These are phyloP conservation scores for Tricharina praecox DNA, from an alignment of 495 filamentous ascomycete species.

Conservation along the genomic window DNA sequence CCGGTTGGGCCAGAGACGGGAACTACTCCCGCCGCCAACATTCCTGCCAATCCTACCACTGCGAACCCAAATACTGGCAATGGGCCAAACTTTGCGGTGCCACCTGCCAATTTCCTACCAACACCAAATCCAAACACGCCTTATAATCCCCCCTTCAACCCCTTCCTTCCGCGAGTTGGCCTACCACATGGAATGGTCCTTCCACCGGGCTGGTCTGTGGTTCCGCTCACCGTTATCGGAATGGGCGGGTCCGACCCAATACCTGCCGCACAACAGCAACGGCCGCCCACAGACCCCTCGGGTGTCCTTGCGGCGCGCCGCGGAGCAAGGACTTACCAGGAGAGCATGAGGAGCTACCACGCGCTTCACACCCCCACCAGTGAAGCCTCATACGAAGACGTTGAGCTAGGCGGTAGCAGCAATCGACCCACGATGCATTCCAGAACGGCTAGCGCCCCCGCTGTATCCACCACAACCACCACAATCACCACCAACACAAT, in stretches of 20 bases:
- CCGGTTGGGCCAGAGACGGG: not conserved
- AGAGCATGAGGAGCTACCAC: conserved; percentile 21
- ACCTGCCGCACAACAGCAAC: no score
- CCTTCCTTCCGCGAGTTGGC: not conserved
- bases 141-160: no score
- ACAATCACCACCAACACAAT: no score
- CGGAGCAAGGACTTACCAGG: conserved; percentile 15
- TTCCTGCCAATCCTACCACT: no score
- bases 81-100: no score
- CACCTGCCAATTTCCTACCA: no score
- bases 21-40: not conserved
- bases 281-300: no score
- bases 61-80: not conserved
- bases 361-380: conserved; percentile 15
- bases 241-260: conserved; percentile 4
- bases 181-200: conserved; percentile 20
- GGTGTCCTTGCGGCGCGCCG: conserved; percentile 12
- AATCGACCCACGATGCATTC: conserved; percentile 11
- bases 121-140: no score
- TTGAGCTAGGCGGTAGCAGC: conserved; percentile 2
- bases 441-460: conserved; percentile 20
- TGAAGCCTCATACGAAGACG: not conserved
- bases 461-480: no score
- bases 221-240: conserved; percentile 20
- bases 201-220: conserved; percentile 22